Percentiles rank a stretch among this genome's conserved stretches.
Conservation (phyloP, 2,329 filamentous ascomycete genomes). For the Ascochyta rabiei region DNA sequence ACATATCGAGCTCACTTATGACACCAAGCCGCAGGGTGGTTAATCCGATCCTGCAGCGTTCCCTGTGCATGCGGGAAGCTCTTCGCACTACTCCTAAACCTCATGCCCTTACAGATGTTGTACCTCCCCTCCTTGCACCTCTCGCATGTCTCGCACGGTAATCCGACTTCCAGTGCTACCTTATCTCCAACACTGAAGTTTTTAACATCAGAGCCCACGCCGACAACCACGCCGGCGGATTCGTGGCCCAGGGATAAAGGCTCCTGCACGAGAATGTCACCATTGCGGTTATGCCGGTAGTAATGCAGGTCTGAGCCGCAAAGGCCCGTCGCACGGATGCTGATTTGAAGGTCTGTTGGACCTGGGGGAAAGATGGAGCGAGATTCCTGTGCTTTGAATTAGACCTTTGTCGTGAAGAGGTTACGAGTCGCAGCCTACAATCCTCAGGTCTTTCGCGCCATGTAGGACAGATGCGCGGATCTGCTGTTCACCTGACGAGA, state of each 20-base stretch:
- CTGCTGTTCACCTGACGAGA: slow-evolving; percentile 38
- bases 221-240: slow-evolving; percentile 78
- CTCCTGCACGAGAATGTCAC: slow-evolving; percentile 79
- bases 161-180: slow-evolving; percentile 90
- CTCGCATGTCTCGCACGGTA: slow-evolving; percentile 73
- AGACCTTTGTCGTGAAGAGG: neutral
- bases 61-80: slow-evolving; percentile 67
- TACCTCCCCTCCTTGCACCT: slow-evolving; percentile 63
- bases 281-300: slow-evolving; percentile 85
- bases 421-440: slow-evolving; percentile 51
- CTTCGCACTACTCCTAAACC: slow-evolving; percentile 65
- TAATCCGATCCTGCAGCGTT: slow-evolving; percentile 67
- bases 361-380: slow-evolving; percentile 56
- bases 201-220: slow-evolving; percentile 68
- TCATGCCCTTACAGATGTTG: slow-evolving; percentile 66
- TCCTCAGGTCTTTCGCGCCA: slow-evolving; percentile 64
- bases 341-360: slow-evolving; percentile 65
- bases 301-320: slow-evolving; percentile 81
- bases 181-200: slow-evolving; percentile 75
- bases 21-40: slow-evolving; percentile 66
- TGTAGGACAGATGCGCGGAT: slow-evolving; percentile 63
- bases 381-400: slow-evolving; percentile 56
- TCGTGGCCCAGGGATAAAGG: slow-evolving; percentile 82
- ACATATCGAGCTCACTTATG: slow-evolving; percentile 51
- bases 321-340: slow-evolving; percentile 69